phyloP scores from a whole-genome alignment of 2,329 filamentous ascomycete species.

The Westerdykella sp. region DNA sequence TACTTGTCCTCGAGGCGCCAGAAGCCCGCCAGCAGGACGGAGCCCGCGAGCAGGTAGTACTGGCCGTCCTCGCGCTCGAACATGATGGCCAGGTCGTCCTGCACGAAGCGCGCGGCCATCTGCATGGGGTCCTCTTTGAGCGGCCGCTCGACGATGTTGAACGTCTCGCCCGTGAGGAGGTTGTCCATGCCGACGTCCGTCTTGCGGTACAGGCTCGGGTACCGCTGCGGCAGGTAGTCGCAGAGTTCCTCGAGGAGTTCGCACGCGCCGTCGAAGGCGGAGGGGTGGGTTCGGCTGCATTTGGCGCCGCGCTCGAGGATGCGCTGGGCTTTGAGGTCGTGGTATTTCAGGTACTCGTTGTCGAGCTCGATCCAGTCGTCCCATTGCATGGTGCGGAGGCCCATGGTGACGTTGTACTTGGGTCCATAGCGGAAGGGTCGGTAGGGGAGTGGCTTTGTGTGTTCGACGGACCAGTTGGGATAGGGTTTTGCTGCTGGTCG shows the following conservation, averaged over 20 bases:
- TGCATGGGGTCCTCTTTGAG: constrained; percentile 73
- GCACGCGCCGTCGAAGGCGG: constrained; percentile 64
- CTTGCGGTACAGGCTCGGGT: constrained; percentile 62
- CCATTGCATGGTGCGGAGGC: constrained; percentile 62
- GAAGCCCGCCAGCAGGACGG: constrained; percentile 72
- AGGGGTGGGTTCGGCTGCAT: constrained; percentile 62
- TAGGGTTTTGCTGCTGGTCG: constrained; percentile 57
- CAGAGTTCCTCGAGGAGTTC: constrained; percentile 70
- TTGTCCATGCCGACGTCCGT: constrained; percentile 64
- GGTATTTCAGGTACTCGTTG: constrained; percentile 67
- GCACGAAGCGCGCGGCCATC: constrained; percentile 63
- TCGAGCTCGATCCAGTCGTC: constrained; percentile 82
- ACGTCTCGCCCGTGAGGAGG: constrained; percentile 62
- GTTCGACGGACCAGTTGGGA: constrained; percentile 60
- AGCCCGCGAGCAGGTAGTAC: constrained; percentile 73
- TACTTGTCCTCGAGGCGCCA: constrained; percentile 78
- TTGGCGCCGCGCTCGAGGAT: constrained; percentile 61
- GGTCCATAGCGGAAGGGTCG: constrained; percentile 72
- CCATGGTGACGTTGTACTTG: constrained; percentile 72
- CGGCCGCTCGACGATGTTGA: constrained; percentile 60
- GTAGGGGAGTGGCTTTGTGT: constrained; percentile 70
- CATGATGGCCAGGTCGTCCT: constrained; percentile 83
- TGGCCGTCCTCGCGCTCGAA: constrained; percentile 68
- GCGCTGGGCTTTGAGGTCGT: constrained; percentile 63
- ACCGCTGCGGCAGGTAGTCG: constrained; percentile 66